Percentiles rank a stretch among this genome's conserved stretches.
Evolutionary conservation across 2,329 filamentous ascomycete species (phyloP).

Genomic region (Cercospora janseana): DNA sequence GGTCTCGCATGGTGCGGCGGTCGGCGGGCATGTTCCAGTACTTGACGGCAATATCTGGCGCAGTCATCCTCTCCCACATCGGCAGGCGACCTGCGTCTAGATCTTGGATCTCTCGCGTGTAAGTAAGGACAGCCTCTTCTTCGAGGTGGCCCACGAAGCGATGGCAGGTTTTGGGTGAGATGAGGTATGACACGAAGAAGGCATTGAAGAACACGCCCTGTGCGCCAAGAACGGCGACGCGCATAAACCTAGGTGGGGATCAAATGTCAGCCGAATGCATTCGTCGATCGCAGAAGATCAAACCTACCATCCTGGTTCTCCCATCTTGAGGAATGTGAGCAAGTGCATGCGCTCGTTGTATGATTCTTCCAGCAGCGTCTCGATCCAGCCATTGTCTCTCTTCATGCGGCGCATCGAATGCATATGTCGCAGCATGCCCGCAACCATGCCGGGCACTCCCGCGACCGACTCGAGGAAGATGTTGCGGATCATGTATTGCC

Average conservation of each 20-base stretch:
- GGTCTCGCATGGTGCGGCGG: slow-evolving; percentile 75
- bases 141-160: slow-evolving; percentile 96
- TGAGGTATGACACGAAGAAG: slow-evolving; percentile 83
- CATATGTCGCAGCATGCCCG: slow-evolving; percentile 87
- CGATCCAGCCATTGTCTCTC: slow-evolving; percentile 91
- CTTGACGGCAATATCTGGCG: slow-evolving; percentile 82
- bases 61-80: slow-evolving; percentile 72
- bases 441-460: slow-evolving; percentile 95
- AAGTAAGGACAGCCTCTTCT: slow-evolving; percentile 94
- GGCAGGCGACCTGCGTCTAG: slow-evolving; percentile 81
- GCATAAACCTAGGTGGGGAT: slow-evolving; percentile 69
- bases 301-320: slow-evolving; percentile 64
- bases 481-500: slow-evolving; percentile 78
- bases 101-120: slow-evolving; percentile 83
- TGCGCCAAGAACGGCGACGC: slow-evolving; percentile 82
- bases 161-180: slow-evolving; percentile 84
- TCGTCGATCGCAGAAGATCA: not conserved
- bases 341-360: slow-evolving; percentile 73
- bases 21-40: slow-evolving; percentile 96
- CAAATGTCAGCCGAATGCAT: not conserved
- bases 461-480: slow-evolving; percentile 94
- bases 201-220: slow-evolving; percentile 97
- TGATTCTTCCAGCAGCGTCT: slow-evolving; percentile 38
- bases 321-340: slow-evolving; percentile 88
- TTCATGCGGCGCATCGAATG: slow-evolving; percentile 80